Base-by-base conservation (phyloP, 2,329 filamentous ascomycete species). In the Venturia carpophila region DNA sequence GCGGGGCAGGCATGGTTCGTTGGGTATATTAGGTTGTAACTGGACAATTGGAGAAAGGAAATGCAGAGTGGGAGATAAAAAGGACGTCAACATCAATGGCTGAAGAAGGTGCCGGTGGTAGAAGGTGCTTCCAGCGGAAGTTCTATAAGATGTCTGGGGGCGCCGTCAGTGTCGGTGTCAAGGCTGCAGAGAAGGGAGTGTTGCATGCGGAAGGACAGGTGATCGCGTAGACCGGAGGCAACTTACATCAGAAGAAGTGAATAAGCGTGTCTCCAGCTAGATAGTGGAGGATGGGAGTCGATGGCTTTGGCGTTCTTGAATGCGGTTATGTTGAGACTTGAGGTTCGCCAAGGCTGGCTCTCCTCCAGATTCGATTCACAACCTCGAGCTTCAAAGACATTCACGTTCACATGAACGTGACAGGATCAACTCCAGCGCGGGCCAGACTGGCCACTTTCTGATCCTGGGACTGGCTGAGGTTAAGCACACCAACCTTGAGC, bases 1-100 rank as follows among this genome's bases (percentile, higher is more conserved):
- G 60, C 15, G 56, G 41, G 55, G 64, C 27, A 49, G 64, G 42
- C 64, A 62, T 62, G 56, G n/a, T 65, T 62, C 24, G 43, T 27
- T 62, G 60, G 39, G 37, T 62, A 21, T 62, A 47, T 62, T 62
- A 47, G 43, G 39, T 43, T 30, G 30, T 37, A 42, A 24, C 13
- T 27, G 60, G 17, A 27, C 21, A 47, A 37, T 62, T 43, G 60
- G 3, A 19, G 34, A 43, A 47, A 43, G 24, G 37, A 37, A 47
- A 41, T 62, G 21, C 24, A 60, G 11, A 39, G 30, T 27, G 17
- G 60, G 27, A 62, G 15, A 39, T 39, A 62, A 62, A 30, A 62
- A 39, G 60, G 43, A 62, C 60, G 27, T 43, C 39, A 62, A 43
- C 39, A 19, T 62, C 39, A 62, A 62, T 27, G 60, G 60, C 19